These are phyloP conservation scores for Taphrina betulina DNA, from an alignment of 1,139 yeast species.

Conservation along the genomic window DNA sequence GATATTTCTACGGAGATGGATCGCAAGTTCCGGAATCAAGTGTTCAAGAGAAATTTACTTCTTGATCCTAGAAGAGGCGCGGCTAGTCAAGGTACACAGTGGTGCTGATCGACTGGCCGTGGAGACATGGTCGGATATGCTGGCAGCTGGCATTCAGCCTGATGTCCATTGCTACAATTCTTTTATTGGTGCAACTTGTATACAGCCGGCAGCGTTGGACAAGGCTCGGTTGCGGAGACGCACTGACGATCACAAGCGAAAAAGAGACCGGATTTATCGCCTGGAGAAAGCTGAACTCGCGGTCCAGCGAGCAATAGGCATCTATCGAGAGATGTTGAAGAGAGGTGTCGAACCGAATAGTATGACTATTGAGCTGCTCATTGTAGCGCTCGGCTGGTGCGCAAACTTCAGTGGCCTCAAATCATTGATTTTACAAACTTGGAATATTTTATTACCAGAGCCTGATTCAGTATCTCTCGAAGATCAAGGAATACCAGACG, in stretches of 20 bases:
- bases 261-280: background rate
- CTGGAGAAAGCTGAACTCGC: slow-evolving; percentile 5
- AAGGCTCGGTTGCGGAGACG: slow-evolving; percentile 4
- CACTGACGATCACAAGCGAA: background rate
- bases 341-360: slow-evolving; percentile 12
- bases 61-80: slow-evolving; percentile 12
- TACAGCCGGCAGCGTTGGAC: slow-evolving; percentile 15
- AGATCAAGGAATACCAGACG: slow-evolving; percentile 13
- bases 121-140: slow-evolving; percentile 11
- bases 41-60: background rate
- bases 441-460: slow-evolving; percentile 3
- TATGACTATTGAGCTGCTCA: slow-evolving; percentile 19
- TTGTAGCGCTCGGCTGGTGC: slow-evolving; percentile 12
- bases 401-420: slow-evolving; percentile 3
- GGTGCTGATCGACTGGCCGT: background rate
- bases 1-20: slow-evolving; percentile 1
- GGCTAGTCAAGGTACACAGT: background rate
- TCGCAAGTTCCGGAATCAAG: background rate
- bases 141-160: slow-evolving; percentile 6
- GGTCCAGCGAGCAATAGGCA: slow-evolving; percentile 7
- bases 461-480: background rate
- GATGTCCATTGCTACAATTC: slow-evolving; percentile 28
- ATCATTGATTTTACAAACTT: slow-evolving; percentile 19
- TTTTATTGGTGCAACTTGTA: slow-evolving; percentile 13
- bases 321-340: slow-evolving; percentile 15